phyloP scores from a whole-genome alignment of 768 basidiomycete genomes.

The Rhizopogon salebrosus region DNA sequence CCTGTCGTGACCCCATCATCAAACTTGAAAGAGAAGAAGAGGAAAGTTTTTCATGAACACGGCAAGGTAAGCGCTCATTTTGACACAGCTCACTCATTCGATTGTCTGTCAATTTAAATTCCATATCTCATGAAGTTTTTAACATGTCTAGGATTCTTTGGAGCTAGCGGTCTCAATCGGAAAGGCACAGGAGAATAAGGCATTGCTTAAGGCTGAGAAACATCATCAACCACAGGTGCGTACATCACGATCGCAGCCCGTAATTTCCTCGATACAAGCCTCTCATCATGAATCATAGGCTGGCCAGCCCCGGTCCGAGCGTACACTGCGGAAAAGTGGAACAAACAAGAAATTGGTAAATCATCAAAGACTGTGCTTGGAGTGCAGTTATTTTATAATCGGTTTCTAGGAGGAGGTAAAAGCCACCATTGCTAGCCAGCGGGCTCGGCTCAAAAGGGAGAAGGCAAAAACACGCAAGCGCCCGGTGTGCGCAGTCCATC shows the following conservation, averaged over 20 bases:
- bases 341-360: slow-evolving; percentile 36
- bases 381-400: slow-evolving; percentile 8
- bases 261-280: slow-evolving; percentile 13
- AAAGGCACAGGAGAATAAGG: slow-evolving; percentile 40
- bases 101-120: slow-evolving; percentile 14
- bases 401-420: slow-evolving; percentile 38
- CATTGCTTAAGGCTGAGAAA: slow-evolving; percentile 34
- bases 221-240: slow-evolving; percentile 35
- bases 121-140: slow-evolving; percentile 11
- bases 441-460: slow-evolving; percentile 33
- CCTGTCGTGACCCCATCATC: slow-evolving; percentile 12
- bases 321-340: slow-evolving; percentile 20
- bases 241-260: slow-evolving; percentile 6
- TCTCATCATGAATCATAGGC: slow-evolving; percentile 19
- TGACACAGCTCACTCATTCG: slow-evolving; percentile 3
- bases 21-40: slow-evolving; percentile 21
- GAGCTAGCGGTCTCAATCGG: slow-evolving; percentile 44
- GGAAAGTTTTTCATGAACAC: slow-evolving; percentile 26
- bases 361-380: slow-evolving; percentile 11
- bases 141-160: slow-evolving; percentile 36
- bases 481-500: slow-evolving; percentile 9
- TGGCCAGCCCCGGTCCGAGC: slow-evolving; percentile 22
- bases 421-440: slow-evolving; percentile 30
- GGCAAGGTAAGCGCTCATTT: slow-evolving; percentile 21
- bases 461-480: slow-evolving; percentile 30